These are phyloP conservation scores for Talaromyces sp. DNA, from an alignment of 2,329 filamentous ascomycete species.

Conservation along the genomic window DNA sequence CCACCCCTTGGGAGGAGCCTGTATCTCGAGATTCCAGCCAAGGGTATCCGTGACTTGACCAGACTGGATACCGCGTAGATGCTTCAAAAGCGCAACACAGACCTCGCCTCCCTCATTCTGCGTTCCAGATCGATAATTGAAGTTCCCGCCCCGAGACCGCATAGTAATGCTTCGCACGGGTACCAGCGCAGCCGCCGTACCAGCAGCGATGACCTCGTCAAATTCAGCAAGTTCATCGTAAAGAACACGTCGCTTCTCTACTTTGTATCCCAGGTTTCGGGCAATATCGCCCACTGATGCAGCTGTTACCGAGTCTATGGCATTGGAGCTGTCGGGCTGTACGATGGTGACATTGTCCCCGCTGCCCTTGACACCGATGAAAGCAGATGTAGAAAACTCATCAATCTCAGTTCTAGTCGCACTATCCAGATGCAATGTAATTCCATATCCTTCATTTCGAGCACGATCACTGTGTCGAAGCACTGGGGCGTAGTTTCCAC, in stretches of 20 bases:
- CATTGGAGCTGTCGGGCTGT: conserved; percentile 83
- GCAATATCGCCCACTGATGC: conserved; percentile 76
- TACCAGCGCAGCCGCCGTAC: conserved; percentile 87
- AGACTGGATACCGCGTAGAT: conserved; percentile 82
- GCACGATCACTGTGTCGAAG: conserved; percentile 84
- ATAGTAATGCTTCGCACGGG: conserved; percentile 90
- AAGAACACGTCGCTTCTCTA: conserved; percentile 69
- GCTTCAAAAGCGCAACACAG: conserved; percentile 71
- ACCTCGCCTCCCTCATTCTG: conserved; percentile 62
- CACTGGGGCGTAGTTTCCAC: conserved; percentile 94
- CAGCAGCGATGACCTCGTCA: conserved; percentile 84
- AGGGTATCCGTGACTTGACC: conserved; percentile 77
- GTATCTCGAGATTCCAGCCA: conserved; percentile 64
- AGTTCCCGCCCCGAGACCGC: conserved; percentile 58
- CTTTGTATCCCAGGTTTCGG: conserved; percentile 76
- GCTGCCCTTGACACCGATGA: conserved; percentile 74
- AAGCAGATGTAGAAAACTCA: conserved; percentile 93
- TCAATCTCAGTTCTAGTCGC: conserved; percentile 82
- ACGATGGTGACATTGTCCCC: conserved; percentile 69
- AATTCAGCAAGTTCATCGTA: conserved; percentile 67
- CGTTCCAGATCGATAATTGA: conserved; percentile 53
- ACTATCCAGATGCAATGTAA: conserved; percentile 91
- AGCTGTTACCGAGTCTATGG: conserved; percentile 85
- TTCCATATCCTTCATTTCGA: conserved; percentile 78
- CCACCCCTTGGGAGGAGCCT: conserved; percentile 37